Evolutionary conservation across 75 land plant species (phyloP).

Genomic region (Picea sitchensis): DNA sequence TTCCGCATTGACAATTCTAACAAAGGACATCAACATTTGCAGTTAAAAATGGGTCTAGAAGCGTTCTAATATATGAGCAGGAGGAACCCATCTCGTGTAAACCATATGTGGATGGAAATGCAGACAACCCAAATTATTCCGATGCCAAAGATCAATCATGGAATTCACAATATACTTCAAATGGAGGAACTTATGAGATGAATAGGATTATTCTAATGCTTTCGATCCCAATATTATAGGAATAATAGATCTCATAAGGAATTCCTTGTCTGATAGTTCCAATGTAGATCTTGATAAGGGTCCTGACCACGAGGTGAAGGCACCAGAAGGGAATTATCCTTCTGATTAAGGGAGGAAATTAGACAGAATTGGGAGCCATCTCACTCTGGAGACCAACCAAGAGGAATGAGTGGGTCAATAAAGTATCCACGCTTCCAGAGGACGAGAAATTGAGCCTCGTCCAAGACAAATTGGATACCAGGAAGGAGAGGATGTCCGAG

Average conservation of each 20-base stretch:
- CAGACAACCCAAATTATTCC: not conserved
- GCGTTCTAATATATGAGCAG: too few relatives aligned
- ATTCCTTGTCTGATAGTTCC: not conserved
- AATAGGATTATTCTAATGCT: not conserved
- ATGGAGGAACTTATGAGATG: not conserved
- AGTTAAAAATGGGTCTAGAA: not conserved
- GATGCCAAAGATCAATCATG: not conserved
- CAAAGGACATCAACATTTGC: not conserved
- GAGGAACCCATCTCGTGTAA: not conserved
- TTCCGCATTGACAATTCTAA: too few relatives aligned
- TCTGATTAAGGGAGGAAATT: not conserved
- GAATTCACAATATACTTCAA: not conserved
- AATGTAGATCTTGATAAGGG: conserved; percentile 7
- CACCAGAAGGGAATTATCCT: conserved; percentile 11
- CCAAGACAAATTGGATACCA: not conserved
- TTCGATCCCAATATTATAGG: not conserved
- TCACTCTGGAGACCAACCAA: conserved; percentile 38
- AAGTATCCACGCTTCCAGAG: too few relatives aligned
- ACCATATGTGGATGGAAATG: not conserved
- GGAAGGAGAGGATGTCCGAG: too few relatives aligned
- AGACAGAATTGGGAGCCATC: conserved; percentile 49
- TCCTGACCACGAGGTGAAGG: conserved; percentile 3
- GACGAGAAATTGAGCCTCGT: not conserved
- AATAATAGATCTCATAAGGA: too few relatives aligned
- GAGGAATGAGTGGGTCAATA: not conserved